Conservation (phyloP, 1,139 yeast species). For the Kodamaea derodonti region DNA sequence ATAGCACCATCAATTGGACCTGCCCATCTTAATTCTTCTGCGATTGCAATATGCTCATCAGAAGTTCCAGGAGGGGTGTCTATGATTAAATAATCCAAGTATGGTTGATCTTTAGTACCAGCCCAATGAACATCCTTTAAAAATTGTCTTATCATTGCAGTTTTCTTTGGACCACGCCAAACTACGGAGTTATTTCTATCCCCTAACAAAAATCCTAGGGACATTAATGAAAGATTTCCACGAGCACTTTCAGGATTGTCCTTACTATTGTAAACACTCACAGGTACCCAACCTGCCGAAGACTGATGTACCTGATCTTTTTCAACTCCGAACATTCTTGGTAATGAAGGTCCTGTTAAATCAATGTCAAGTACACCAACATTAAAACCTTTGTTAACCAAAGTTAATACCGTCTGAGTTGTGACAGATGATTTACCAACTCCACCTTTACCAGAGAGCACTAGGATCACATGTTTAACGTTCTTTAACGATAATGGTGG, state of each 20-base stretch:
- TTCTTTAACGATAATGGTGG: slow-evolving; percentile 53
- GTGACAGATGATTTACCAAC: slow-evolving; percentile 97
- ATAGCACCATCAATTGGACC: slow-evolving; percentile 46
- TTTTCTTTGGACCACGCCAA: slow-evolving; percentile 98
- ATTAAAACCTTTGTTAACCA: slow-evolving; percentile 64
- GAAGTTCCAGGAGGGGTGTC: slow-evolving; percentile 99
- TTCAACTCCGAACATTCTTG: slow-evolving; percentile 95
- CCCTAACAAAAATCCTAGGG: slow-evolving; percentile 83
- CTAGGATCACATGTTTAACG: slow-evolving; percentile 62
- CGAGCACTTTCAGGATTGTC: slow-evolving; percentile 21
- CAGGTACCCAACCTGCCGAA: slow-evolving; percentile 89
- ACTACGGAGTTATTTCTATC: slow-evolving; percentile 88
- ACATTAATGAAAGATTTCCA: slow-evolving; percentile 61
- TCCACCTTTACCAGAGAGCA: slow-evolving; percentile 48
- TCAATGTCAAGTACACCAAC: slow-evolving; percentile 96
- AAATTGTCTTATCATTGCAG: slow-evolving; percentile 96
- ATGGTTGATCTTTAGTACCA: slow-evolving; percentile 46
- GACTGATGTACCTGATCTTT: slow-evolving; percentile 76
- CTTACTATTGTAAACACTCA: slow-evolving; percentile 39
- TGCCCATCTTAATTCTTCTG: slow-evolving; percentile 73
- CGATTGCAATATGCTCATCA: slow-evolving; percentile 96
- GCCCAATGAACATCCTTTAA: slow-evolving; percentile 84
- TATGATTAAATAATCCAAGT: slow-evolving; percentile 74
- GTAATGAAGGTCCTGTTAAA: slow-evolving; percentile 94
- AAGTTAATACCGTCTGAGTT: slow-evolving; percentile 80